phyloP scores from a whole-genome alignment of 306 rosid genomes.

The Cicer bijugum region DNA sequence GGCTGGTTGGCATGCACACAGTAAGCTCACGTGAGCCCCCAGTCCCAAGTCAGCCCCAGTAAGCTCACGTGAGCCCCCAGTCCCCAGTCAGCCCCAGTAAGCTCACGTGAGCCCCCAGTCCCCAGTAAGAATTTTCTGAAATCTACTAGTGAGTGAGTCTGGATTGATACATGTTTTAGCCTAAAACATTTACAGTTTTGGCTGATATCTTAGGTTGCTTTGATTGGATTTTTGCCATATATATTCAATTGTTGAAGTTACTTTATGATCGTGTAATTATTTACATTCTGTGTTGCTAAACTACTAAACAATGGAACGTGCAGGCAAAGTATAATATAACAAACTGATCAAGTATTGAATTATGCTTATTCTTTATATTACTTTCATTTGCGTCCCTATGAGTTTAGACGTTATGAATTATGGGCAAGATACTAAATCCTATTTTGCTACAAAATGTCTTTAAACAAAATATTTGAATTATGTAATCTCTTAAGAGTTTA shows the following conservation, averaged over 20 bases:
- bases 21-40: too few relatives aligned
- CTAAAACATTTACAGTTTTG: not conserved
- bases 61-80: too few relatives aligned
- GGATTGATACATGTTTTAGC: not conserved
- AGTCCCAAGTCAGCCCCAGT: too few relatives aligned
- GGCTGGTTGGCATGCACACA: too few relatives aligned
- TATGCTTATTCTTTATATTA: conserved; percentile 8
- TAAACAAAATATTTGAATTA: not conserved
- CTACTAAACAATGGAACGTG: not conserved
- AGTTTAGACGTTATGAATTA: not conserved
- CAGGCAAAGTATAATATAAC: not conserved
- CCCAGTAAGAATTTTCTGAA: too few relatives aligned
- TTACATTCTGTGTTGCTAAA: conserved; percentile 1
- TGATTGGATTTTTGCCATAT: not conserved
- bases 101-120: too few relatives aligned
- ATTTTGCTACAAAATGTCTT: conserved; percentile 9
- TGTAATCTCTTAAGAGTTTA: not conserved
- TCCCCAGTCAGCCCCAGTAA: too few relatives aligned
- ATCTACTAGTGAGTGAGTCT: conserved; percentile 6
- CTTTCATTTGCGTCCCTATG: not conserved
- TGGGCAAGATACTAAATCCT: not conserved
- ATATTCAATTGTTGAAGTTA: not conserved
- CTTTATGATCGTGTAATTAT: not conserved
- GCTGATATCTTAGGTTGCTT: not conserved
- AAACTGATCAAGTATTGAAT: conserved; percentile 15